These are phyloP conservation scores for Arthroderma sp. DNA, from an alignment of 2,329 filamentous ascomycete species.

Conservation along the genomic window DNA sequence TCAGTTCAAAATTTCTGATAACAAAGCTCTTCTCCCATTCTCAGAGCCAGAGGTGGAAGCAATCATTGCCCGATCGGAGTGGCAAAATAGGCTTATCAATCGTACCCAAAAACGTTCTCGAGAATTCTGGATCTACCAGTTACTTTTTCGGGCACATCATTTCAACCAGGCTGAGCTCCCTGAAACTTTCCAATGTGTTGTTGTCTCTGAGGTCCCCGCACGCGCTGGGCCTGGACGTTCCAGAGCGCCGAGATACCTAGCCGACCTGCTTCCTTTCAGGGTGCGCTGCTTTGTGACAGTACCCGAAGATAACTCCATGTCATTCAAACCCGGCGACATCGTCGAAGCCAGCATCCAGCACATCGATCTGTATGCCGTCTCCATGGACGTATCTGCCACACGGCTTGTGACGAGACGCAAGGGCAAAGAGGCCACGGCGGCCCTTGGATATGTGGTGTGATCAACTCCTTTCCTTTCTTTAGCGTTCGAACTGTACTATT, in stretches of 20 bases:
- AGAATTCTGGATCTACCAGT: constrained; percentile 39
- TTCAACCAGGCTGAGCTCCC: constrained; percentile 41
- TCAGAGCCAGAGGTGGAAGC: constrained; percentile 33
- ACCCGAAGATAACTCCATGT: constrained; percentile 1
- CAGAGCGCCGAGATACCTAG: constrained; percentile 6
- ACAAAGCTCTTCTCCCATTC: constrained; percentile 36
- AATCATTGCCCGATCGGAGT: constrained; percentile 33
- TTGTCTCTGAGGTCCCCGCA: constrained; percentile 21
- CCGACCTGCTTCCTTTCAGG: constrained; percentile 12
- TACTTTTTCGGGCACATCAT: constrained; percentile 46
- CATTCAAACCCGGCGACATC: constrained; percentile 10
- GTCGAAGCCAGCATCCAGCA: constrained; percentile 11
- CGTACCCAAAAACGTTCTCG: constrained; percentile 26
- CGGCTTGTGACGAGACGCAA: constrained; percentile 9
- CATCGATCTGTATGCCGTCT: constrained; percentile 11
- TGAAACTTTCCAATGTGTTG: constrained; percentile 29
- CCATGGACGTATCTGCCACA: constrained; percentile 7
- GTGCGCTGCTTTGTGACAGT: constrained; percentile 10
- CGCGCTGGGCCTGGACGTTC: constrained; percentile 11
- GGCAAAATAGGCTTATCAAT: constrained; percentile 26
- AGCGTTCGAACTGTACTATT: too few species aligned
- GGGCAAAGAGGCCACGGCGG: constrained; percentile 2
- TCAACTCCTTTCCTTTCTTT: too few species aligned
- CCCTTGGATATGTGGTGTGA: constrained; percentile 3
- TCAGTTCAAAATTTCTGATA: constrained; percentile 24